Evolutionary conservation across 2,329 filamentous ascomycete genomes (phyloP).

Genomic region (Talaromyces sp.): DNA sequence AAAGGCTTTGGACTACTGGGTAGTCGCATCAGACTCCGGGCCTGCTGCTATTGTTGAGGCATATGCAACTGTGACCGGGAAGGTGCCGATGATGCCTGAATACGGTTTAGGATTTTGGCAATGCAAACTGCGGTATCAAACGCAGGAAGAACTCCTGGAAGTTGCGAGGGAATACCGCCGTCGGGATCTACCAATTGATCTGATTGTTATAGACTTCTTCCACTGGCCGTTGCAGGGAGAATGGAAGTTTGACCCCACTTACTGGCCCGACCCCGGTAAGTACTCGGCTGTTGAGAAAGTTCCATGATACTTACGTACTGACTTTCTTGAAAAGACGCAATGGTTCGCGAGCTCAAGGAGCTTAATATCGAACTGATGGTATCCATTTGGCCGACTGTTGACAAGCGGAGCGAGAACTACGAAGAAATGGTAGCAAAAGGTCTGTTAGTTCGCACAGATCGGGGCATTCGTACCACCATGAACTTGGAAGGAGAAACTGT

Average conservation of each 20-base stretch:
- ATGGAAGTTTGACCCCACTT: slow-evolving; percentile 63
- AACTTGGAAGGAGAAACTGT: slow-evolving; percentile 58
- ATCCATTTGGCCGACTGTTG: slow-evolving; percentile 67
- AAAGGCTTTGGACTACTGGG: slow-evolving; percentile 60
- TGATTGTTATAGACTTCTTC: slow-evolving; percentile 66
- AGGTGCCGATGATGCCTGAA: slow-evolving; percentile 65
- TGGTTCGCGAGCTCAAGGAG: slow-evolving; percentile 59
- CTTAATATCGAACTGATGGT: slow-evolving; percentile 65
- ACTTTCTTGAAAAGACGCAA: slow-evolving; percentile 48
- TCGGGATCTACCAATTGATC: slow-evolving; percentile 57
- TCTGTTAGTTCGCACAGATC: slow-evolving; percentile 58
- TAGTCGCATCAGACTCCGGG: slow-evolving; percentile 54
- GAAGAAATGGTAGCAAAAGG: slow-evolving; percentile 60
- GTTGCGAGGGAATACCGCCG: slow-evolving; percentile 60
- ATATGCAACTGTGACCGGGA: slow-evolving; percentile 57
- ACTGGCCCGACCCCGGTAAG: slow-evolving; percentile 61
- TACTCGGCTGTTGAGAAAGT: slow-evolving; percentile 3
- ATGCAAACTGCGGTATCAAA: slow-evolving; percentile 64
- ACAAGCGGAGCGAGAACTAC: slow-evolving; percentile 58
- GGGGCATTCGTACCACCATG: slow-evolving; percentile 58
- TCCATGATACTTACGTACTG: not conserved
- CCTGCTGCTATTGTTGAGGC: slow-evolving; percentile 56
- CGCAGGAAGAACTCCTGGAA: slow-evolving; percentile 60
- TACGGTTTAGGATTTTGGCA: slow-evolving; percentile 68
- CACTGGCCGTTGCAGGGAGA: slow-evolving; percentile 66